Evolutionary conservation across 163 green algal species (phyloP), one percentile per base, ranked within the genome.

Genomic region (Trebouxiophyceae sp.): DNA sequence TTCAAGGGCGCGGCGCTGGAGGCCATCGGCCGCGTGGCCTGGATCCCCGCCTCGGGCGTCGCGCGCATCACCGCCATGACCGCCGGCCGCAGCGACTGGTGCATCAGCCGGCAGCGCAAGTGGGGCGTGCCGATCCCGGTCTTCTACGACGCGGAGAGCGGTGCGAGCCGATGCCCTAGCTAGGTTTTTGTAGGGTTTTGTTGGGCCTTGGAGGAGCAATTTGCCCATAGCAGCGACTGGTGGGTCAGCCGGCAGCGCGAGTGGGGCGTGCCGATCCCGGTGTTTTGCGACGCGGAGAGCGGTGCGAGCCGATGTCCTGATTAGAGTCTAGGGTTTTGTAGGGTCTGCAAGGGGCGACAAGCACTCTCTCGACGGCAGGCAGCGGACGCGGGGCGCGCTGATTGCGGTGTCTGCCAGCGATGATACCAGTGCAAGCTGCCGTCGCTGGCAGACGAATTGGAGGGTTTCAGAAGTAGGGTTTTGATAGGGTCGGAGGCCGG

Each of bases 121-220:
- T 99, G 95, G 93, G 93, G 95, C 33, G 91, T 99, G 60, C 93
- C 66, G 23, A 98, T 99, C 65, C 95, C 93, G 19, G 93, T 95
- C 2, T 97, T 99, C 73, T 99, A 97, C 75, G 62, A 97, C 78
- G 70, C 75, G 6, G 79, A 93, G 19, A 88, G 84, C 16, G 72
- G 75, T 62, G 72, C 78, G 67, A 59, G n/a, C n/a, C n/a, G n/a
- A n/a, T n/a, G n/a, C n/a, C n/a, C n/a, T n/a, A n/a, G n/a, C n/a
- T n/a, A n/a, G n/a, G n/a, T n/a, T n/a, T n/a, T n/a, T n/a, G n/a
- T n/a, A n/a, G n/a, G n/a, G n/a, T n/a, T n/a, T n/a, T n/a, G n/a
- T n/a, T n/a, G n/a, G n/a, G n/a, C n/a, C n/a, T n/a, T n/a, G n/a
- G n/a, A n/a, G n/a, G n/a, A n/a, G n/a, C n/a, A n/a, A n/a, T n/a